Base-by-base conservation (phyloP, 1,284 basidiomycete species). In the Sporisorium iseilematis-ciliati region DNA sequence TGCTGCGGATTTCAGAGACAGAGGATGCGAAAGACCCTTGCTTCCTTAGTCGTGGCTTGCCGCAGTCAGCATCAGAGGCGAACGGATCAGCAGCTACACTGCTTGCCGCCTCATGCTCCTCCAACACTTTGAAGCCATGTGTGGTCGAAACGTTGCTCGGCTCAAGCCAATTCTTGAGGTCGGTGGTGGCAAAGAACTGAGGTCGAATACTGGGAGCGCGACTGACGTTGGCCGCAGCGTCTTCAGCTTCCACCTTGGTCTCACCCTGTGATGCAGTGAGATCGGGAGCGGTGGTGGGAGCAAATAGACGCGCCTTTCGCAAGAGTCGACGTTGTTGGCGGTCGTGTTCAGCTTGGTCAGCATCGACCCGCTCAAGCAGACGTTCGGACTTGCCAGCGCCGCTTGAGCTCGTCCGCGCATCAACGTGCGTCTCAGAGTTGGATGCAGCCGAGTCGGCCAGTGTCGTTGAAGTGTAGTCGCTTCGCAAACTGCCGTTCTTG, bases 91-190 rank as follows among this genome's bases (percentile, higher is more conserved):
- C 46, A 14, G 25, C 59, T 4, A 50, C 50, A 38, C 59, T 55
- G 41, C 54, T 63, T n/a, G 45, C 64, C 14, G 53, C 52, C 10
- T 60, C 64, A 16, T 51, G 57, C 26, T 66, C 64, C 23, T 67
- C 67, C 11, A 65, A 42, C 26, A 65, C 66, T 53, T 63, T 70
- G 54, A 67, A 46, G 18, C 66, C 72, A 38, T 75, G 65, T 2
- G 66, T 69, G 16, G 72, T 75, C 23, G 63, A 66, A 0, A 75
- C 56, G 26, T 60, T 49, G 56, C 21, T 42, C 29, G 72, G 70
- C 33, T 67, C 63, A 4, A 82, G 76, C 81, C 81, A 82, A 65
- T 66, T 80, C 38, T 77, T 64, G 16, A 82, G 72, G 29, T 78
- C 66, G 7, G 81, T 82, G 10, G 74, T 75, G 16, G 81, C 71